Conservation (phyloP, 768 basidiomycete species). For the Sarcomyxa edulis region DNA sequence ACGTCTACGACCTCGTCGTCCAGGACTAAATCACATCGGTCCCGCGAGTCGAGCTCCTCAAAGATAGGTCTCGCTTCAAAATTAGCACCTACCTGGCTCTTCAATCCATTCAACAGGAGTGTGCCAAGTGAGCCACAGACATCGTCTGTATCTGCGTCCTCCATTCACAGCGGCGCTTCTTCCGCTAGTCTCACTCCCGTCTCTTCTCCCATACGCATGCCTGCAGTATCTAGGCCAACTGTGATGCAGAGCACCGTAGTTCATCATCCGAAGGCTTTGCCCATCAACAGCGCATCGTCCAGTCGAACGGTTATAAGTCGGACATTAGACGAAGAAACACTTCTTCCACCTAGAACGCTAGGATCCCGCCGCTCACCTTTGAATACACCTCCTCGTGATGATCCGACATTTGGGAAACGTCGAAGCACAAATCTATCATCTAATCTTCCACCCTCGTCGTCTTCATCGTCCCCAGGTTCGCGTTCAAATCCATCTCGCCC, state of each 20-base stretch:
- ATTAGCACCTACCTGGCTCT: slow-evolving; percentile 72
- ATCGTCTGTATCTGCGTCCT: slow-evolving; percentile 43
- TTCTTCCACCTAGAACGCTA: slow-evolving; percentile 38
- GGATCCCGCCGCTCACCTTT: slow-evolving; percentile 56
- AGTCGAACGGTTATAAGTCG: slow-evolving; percentile 43
- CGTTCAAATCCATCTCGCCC: slow-evolving; percentile 69
- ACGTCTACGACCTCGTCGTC: slow-evolving; percentile 31
- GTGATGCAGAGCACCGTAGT: slow-evolving; percentile 22
- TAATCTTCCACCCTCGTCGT: slow-evolving; percentile 36
- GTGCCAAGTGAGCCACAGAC: slow-evolving; percentile 61
- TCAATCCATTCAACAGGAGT: slow-evolving; percentile 70
- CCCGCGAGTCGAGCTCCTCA: slow-evolving; percentile 21
- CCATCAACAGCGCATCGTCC: slow-evolving; percentile 32
- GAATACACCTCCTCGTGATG: slow-evolving; percentile 67
- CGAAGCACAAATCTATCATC: slow-evolving; percentile 35
- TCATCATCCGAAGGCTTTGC: slow-evolving; percentile 33
- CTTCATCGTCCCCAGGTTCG: slow-evolving; percentile 38
- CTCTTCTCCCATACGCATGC: slow-evolving; percentile 29
- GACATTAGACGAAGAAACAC: slow-evolving; percentile 55
- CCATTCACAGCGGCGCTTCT: slow-evolving; percentile 15
- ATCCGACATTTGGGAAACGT: slow-evolving; percentile 52
- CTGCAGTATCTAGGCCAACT: slow-evolving; percentile 26
- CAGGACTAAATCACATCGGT: slow-evolving; percentile 9
- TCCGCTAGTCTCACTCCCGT: slow-evolving; percentile 16
- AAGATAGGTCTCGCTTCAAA: slow-evolving; percentile 48